Evolutionary conservation across 2,329 filamentous ascomycete genomes (phyloP).

Genomic region (Westerdykella sp.): DNA sequence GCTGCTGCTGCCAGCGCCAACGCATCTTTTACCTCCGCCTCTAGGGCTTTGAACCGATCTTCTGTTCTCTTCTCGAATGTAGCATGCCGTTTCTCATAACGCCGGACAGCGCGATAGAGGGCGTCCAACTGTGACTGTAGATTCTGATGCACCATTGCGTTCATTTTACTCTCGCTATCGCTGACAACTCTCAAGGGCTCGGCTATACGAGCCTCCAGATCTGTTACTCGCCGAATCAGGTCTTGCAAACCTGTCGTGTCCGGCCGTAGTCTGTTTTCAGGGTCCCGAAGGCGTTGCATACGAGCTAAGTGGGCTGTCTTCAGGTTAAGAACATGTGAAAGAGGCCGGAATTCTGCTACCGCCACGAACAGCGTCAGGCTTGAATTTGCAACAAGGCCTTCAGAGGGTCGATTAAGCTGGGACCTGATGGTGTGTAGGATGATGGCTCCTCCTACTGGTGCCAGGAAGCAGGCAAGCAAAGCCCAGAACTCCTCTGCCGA

Average conservation of each 20-base stretch:
- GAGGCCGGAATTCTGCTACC: constrained; percentile 76
- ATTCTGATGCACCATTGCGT: constrained; percentile 54
- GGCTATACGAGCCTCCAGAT: constrained; percentile 57
- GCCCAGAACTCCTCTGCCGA: constrained; percentile 69
- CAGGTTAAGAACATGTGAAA: constrained; percentile 75
- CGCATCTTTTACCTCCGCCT: constrained; percentile 67
- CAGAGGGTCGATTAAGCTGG: constrained; percentile 75
- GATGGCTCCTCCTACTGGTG: constrained; percentile 73
- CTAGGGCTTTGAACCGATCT: constrained; percentile 63
- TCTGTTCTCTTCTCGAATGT: constrained; percentile 71
- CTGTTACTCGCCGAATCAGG: constrained; percentile 60
- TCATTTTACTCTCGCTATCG: constrained; percentile 37
- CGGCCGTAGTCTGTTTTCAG: constrained; percentile 12
- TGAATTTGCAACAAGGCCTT: constrained; percentile 84
- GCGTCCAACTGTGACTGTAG: constrained; percentile 81
- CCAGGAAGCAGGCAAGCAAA: constrained; percentile 69
- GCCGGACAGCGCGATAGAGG: constrained; percentile 77
- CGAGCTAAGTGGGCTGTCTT: constrained; percentile 73
- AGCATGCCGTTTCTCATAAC: constrained; percentile 84
- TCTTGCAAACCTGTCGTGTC: constrained; percentile 10
- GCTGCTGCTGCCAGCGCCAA: constrained; percentile 73
- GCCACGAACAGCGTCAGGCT: constrained; percentile 88
- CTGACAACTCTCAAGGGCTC: constrained; percentile 24
- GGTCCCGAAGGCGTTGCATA: constrained; percentile 61
- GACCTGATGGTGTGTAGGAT: constrained; percentile 74